Evolutionary conservation across 345 rosid species (phyloP), one percentile per base, ranked within the genome.

Genomic region (Boechera stricta): DNA sequence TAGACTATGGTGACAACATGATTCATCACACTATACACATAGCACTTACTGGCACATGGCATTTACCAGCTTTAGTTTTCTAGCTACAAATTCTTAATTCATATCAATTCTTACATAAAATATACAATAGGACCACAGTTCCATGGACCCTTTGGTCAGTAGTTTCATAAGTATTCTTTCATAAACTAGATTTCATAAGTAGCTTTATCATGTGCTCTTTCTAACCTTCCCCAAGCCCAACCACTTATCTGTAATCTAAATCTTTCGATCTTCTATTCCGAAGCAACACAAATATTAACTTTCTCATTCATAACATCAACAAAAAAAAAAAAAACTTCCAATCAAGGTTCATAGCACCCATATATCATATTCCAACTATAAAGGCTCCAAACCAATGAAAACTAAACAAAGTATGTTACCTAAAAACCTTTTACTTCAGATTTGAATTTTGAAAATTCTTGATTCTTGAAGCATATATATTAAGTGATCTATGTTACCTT

Each of bases 141-240:
- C 60, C 52, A 57, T 75, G 73, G 67, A 54, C 78, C 72, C 41
- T 56, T 57, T 47, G 52, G 32, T 67, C 73, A 26, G 69, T 54
- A 64, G 47, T 73, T 54, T 64, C 69, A 28, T 28, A 49, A 61
- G 56, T 51, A 13, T 58, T 32, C 2, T 65, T 65, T 65, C 36
- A 56, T 56, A 55, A 29, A 56, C 53, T 41, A 55, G 11, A 33
- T 55, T 13, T 54, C 71, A 53, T 41, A 62, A 71, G 59, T 48
- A 51, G 28, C 55, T 64, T 73, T 74, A 9, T 26, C 10, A 44
- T 35, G 71, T 64, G 77, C 60, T 72, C 60, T 59, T 35, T 49
- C 52, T 48, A 11, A 54, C 26, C 3, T 73, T 39, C 26, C 39
- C 32, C 59, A 35, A 39, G 16, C 54, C 44, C 15, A 72, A 38